Evolutionary conservation across 2,329 filamentous ascomycete genomes (phyloP).

Genomic region (Orbilia quercus): DNA sequence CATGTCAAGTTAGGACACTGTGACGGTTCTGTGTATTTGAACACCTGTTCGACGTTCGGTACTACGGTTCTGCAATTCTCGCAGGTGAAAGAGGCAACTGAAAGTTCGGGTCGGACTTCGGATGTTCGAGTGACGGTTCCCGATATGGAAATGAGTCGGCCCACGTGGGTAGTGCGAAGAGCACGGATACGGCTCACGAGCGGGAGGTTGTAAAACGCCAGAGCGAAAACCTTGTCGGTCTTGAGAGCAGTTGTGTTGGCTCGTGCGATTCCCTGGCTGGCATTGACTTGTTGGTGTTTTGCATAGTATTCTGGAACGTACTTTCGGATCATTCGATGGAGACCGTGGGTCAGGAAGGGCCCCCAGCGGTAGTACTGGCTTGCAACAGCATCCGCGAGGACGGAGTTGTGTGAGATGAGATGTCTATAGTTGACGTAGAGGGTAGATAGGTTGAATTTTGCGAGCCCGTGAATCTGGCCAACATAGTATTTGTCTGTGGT

Average conservation of each 20-base stretch:
- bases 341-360: constrained; percentile 85
- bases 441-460: constrained; percentile 79
- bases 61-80: constrained; percentile 86
- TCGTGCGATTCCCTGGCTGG: constrained; percentile 53
- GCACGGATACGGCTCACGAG: constrained; percentile 86
- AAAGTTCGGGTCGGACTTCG: constrained; percentile 93
- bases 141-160: constrained; percentile 92
- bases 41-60: constrained; percentile 94
- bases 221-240: constrained; percentile 93
- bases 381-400: constrained; percentile 85
- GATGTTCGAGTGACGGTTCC: constrained; percentile 97
- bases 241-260: constrained; percentile 76
- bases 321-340: constrained; percentile 94
- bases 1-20: constrained; percentile 91
- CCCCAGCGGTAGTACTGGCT: constrained; percentile 94
- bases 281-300: constrained; percentile 48
- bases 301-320: constrained; percentile 90
- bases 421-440: constrained; percentile 90
- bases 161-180: constrained; percentile 88
- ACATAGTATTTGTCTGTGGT: constrained; percentile 86
- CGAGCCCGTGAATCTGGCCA: constrained; percentile 82
- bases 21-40: constrained; percentile 95
- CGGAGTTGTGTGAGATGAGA: constrained; percentile 75
- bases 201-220: constrained; percentile 93
- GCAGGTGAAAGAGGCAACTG: constrained; percentile 90